Evolutionary conservation across 2,329 filamentous ascomycete species (phyloP), one percentile per base, ranked within the genome.

Genomic region (Xylaria arbuscula): DNA sequence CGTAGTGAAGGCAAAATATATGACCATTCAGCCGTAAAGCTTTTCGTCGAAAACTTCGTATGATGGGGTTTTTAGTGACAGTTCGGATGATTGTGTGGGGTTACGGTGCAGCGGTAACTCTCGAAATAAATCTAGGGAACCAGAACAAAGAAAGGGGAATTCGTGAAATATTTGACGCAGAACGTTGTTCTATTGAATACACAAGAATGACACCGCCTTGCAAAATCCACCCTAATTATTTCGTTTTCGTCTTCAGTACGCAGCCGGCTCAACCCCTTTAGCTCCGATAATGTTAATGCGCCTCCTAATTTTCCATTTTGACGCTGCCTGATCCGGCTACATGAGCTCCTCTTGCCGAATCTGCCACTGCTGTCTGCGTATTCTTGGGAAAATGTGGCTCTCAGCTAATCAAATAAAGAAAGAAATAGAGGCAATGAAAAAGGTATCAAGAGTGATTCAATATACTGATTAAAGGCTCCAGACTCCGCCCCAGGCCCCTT

Each of bases 391-490:
- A 19, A 57, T 15, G 40, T 42, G 36, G 22, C 13, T 32, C 62
- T 48, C 47, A 36, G 19, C 17, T 47, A 50, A 1, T 54, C 36
- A 53, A 62, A 42, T 28, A 28, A 5, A 28, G 2, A 28, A 28
- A 3, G 28, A 28, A 28, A 28, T 54, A 69, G 24, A 64, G 34
- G 17, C 13, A 60, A 69, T 13, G 63, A 69, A 67, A 70, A 64
- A 64, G 67, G 67, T 69, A 69, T 69, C 62, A 66, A 59, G 40
- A 36, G 42, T 59, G 54, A 24, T 70, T 57, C 62, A 66, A 68
- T 70, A 68, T 70, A 70, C 62, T 70, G 60, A 70, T 70, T 69
- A 69, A 54, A 66, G 63, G 69, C 69, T 70, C 68, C 68, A 62
- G 59, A 70, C 68, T 70, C 68, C 68, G 22, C 66, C 50, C 54